Evolutionary conservation across 2,329 filamentous ascomycete species (phyloP), one percentile per base, ranked within the genome.

Genomic region (Botrytis elliptica): DNA sequence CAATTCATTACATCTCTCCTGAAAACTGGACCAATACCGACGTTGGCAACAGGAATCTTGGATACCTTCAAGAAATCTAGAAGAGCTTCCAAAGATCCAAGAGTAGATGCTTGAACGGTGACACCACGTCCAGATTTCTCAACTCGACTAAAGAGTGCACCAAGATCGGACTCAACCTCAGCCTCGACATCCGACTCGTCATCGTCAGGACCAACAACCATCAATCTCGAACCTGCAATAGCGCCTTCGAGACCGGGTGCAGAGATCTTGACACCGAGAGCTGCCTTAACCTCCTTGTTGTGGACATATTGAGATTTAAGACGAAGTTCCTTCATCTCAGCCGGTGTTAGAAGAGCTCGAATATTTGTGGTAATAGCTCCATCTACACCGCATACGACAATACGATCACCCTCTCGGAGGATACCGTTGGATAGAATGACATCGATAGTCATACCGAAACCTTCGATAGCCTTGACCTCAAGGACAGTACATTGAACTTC

Each of bases 261-360:
- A 76, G 94, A 94, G 81, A 99, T 98, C 89, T 99, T 99, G 83
- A 99, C 94, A 92, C 96, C 96, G 81, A 99, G 89, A 14, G 96
- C 94, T 33, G 97, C 96, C 87, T 98, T 99, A 85, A 98, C 95
- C 83, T 97, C 94, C 86, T 99, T 98, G 86, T 99, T 98, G 86
- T 99, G 97, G 44, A 99, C 95, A 80, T 99, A 99, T 76, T 91
- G 89, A 4, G 95, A 97, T 85, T 98, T 98, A 80, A 99, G 89
- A 82, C 97, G 94, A 77, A 99, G 84, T 83, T 99, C 96, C 82
- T 94, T 96, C 82, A 99, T 90, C 75, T 94, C 93, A 18, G 94
- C 95, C 2, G 96, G 96, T 5, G 96, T 99, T 70, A 99, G 87
- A 40, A 99, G 88, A 22, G 96, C 97, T 85, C 96, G 90, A 80